These are phyloP conservation scores for Dissophora globulifera DNA, from an alignment of 192 early-diverging fungal species.

Conservation along the genomic window DNA sequence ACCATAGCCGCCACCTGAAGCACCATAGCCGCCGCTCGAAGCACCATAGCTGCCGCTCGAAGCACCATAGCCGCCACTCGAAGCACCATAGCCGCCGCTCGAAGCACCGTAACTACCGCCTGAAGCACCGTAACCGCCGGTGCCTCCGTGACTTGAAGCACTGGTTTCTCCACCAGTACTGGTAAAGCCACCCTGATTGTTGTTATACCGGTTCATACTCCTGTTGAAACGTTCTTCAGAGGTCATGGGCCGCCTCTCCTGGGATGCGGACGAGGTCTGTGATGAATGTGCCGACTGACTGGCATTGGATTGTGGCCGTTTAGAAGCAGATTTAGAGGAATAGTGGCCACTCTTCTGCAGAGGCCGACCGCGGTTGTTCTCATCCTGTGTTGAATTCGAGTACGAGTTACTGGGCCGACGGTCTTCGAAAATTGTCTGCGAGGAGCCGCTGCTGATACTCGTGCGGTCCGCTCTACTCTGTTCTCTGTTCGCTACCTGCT, in stretches of 20 bases:
- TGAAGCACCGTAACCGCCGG: too few relatives aligned
- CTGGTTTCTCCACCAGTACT: too few relatives aligned
- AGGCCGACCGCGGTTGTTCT: not conserved
- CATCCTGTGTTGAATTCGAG: not conserved
- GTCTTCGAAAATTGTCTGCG: not conserved
- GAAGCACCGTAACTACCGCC: too few relatives aligned
- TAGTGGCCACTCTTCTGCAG: not conserved
- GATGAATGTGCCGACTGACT: not conserved
- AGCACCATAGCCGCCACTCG: too few relatives aligned
- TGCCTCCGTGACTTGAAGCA: too few relatives aligned
- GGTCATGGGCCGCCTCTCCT: conserved; percentile 5
- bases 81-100: too few relatives aligned
- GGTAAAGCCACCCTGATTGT: not conserved
- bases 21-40: too few relatives aligned
- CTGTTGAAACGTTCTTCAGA: conserved; percentile 32
- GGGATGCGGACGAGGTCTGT: not conserved
- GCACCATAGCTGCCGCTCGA: too few relatives aligned
- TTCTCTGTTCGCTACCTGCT: too few relatives aligned
- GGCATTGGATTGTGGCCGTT: not conserved
- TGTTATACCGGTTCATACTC: conserved; percentile 4
- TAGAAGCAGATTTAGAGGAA: not conserved
- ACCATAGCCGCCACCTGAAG: too few relatives aligned
- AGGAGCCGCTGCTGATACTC: too few relatives aligned
- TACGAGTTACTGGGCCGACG: not conserved
- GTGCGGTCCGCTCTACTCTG: too few relatives aligned